phyloP scores from a whole-genome alignment of 192 early-diverging fungal species.

The Coemansia sp. region DNA sequence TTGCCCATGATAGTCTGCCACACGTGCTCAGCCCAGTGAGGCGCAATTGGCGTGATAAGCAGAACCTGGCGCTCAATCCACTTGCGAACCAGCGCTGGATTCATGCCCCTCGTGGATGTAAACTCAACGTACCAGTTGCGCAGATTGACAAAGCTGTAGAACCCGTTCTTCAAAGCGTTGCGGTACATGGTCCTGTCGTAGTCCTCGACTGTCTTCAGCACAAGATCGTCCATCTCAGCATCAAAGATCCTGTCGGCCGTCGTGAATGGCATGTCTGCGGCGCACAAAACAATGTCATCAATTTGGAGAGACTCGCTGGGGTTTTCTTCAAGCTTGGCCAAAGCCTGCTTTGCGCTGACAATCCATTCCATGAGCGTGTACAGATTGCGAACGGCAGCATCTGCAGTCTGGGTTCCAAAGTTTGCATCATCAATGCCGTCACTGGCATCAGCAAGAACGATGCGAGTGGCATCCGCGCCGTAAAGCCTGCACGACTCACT shows the following conservation, averaged over 20 bases:
- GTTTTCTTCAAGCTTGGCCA: constrained; percentile 52
- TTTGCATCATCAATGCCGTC: constrained; percentile 98
- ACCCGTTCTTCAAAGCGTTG: constrained; percentile 87
- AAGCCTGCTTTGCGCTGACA: constrained; percentile 65
- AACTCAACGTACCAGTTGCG: constrained; percentile 89
- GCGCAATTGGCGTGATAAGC: constrained; percentile 82
- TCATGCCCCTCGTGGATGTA: constrained; percentile 74
- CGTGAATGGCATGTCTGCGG: constrained; percentile 65
- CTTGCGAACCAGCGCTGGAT: constrained; percentile 76
- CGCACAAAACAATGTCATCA: constrained; percentile 49
- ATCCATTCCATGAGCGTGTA: constrained; percentile 90
- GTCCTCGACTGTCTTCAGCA: constrained; percentile 64
- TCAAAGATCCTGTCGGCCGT: constrained; percentile 82
- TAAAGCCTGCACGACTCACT: constrained; percentile 77
- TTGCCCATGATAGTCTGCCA: constrained; percentile 83
- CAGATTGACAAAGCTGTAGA: constrained; percentile 85
- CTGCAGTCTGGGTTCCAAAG: constrained; percentile 93
- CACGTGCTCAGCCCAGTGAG: constrained; percentile 93
- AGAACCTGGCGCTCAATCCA: constrained; percentile 87
- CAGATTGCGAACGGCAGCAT: constrained; percentile 92
- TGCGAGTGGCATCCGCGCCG: constrained; percentile 94
- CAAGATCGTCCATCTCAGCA: constrained; percentile 80
- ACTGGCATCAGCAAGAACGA: constrained; percentile 95
- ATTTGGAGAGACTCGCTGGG: constrained; percentile 45
- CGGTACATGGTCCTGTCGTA: constrained; percentile 86